Conservation (phyloP, 1,284 basidiomycete species). For the Inonotus obliquus region DNA sequence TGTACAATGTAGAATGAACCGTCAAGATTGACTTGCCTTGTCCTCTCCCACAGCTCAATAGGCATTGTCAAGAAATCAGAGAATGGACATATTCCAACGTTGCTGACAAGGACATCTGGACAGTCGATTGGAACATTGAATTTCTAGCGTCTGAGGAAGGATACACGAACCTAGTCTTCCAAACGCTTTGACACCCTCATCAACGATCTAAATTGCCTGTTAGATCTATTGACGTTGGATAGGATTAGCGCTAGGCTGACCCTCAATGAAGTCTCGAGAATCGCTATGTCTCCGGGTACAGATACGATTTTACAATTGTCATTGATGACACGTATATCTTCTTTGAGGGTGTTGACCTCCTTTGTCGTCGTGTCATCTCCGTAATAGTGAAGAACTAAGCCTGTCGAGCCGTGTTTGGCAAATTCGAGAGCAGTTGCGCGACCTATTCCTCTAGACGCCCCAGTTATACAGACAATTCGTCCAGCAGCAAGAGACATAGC, state of each 20-base stretch:
- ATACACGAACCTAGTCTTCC: slow-evolving; percentile 58
- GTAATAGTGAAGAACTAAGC: slow-evolving; percentile 66
- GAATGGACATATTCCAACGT: slow-evolving; percentile 82
- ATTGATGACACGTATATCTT: slow-evolving; percentile 38
- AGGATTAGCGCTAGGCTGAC: slow-evolving; percentile 29
- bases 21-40: slow-evolving; percentile 72
- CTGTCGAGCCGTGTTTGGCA: slow-evolving; percentile 62
- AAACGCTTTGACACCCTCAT: slow-evolving; percentile 51
- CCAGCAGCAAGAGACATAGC: slow-evolving; percentile 48
- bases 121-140: background rate
- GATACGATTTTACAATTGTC: slow-evolving; percentile 33
- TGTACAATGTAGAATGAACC: slow-evolving; percentile 76
- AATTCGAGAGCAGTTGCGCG: slow-evolving; percentile 65
- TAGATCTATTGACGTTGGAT: background rate
- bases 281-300: slow-evolving; percentile 66
- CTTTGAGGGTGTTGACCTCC: slow-evolving; percentile 44
- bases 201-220: slow-evolving; percentile 48
- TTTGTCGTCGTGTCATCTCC: slow-evolving; percentile 53
- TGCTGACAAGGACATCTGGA: slow-evolving; percentile 55
- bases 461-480: slow-evolving; percentile 72
- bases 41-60: slow-evolving; percentile 61
- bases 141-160: slow-evolving; percentile 32
- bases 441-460: slow-evolving; percentile 78
- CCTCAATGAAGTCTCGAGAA: slow-evolving; percentile 54
- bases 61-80: slow-evolving; percentile 77